Percentiles rank a stretch among this genome's conserved stretches.
phyloP scores from a whole-genome alignment of 805 yeast species.

The Dipodascus geniculatus region DNA sequence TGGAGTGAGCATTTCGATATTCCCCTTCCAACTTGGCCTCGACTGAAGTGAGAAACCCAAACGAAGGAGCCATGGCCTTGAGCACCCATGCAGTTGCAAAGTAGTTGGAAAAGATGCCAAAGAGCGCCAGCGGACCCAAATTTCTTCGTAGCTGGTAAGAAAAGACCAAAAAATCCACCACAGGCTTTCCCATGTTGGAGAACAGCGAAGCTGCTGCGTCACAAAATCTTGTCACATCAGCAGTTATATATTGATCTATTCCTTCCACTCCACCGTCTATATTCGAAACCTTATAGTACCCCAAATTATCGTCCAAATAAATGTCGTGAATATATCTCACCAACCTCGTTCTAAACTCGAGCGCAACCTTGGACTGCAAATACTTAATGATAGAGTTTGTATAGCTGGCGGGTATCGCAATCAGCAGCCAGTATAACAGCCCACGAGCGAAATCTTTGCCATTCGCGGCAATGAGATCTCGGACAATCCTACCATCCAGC shows the following conservation, averaged over 20 bases:
- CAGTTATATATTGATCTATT: constrained; percentile 78
- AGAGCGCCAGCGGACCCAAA: constrained; percentile 76
- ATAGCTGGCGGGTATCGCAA: constrained; percentile 88
- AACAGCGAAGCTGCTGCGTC: constrained; percentile 73
- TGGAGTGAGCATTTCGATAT: constrained; percentile 75
- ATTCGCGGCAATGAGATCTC: constrained; percentile 73
- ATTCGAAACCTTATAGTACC: constrained; percentile 71
- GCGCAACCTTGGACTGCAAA: constrained; percentile 60
- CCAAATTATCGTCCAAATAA: constrained; percentile 69
- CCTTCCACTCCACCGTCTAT: constrained; percentile 42
- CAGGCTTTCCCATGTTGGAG: constrained; percentile 85
- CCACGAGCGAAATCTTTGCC: constrained; percentile 66
- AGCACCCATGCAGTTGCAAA: constrained; percentile 65
- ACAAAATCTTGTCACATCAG: constrained; percentile 71
- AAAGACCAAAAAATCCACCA: constrained; percentile 75
- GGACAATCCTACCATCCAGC: constrained; percentile 84
- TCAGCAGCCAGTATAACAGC: constrained; percentile 72
- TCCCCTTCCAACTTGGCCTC: constrained; percentile 79
- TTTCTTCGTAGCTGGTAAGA: constrained; percentile 73
- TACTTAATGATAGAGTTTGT: constrained; percentile 84
- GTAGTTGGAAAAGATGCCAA: constrained; percentile 73
- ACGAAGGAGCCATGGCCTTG: constrained; percentile 69
- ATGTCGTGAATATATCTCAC: constrained; percentile 83
- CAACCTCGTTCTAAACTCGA: constrained; percentile 75
- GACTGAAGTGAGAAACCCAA: constrained; percentile 62